Evolutionary conservation across 371 early-diverging fungal species (phyloP).

Genomic region (Circinella umbellata): DNA sequence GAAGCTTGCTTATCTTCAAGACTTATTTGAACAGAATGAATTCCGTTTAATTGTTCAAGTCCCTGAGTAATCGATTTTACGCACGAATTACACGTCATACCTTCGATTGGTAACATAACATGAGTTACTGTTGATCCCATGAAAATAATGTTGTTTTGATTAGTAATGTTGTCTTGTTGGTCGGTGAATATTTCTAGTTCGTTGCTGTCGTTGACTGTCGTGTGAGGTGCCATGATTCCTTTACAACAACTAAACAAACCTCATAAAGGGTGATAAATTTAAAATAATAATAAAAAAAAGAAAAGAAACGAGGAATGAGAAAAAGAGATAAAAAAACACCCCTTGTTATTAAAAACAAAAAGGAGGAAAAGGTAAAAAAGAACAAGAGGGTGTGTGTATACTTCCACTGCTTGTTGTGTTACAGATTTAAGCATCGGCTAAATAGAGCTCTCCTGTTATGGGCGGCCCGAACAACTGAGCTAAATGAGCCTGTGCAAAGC

Average conservation of each 20-base stretch:
- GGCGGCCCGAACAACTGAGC: too few relatives aligned
- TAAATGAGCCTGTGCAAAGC: too few relatives aligned
- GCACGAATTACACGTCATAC: slow-evolving; percentile 89
- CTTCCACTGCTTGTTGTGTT: too few relatives aligned
- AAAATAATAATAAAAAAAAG: neutral
- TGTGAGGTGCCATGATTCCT: slow-evolving; percentile 4
- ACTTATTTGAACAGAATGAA: slow-evolving; percentile 45
- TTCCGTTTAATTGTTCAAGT: slow-evolving; percentile 47
- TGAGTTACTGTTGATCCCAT: neutral
- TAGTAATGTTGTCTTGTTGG: neutral
- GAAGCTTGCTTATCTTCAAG: slow-evolving; percentile 41
- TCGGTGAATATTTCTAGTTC: slow-evolving; percentile 5
- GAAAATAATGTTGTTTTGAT: neutral
- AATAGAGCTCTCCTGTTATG: too few relatives aligned
- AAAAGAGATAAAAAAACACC: neutral
- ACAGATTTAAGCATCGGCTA: too few relatives aligned
- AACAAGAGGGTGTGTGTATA: neutral
- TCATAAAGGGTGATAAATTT: neutral
- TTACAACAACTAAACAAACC: neutral
- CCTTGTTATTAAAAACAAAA: neutral
- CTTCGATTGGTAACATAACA: slow-evolving; percentile 31
- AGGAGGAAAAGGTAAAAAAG: neutral
- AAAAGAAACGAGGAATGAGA: neutral
- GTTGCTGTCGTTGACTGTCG: neutral
- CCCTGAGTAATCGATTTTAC: slow-evolving; percentile 68